Evolutionary conservation across 2,329 filamentous ascomycete genomes (phyloP), one percentile per base, ranked within the genome.

Genomic region (Elsinoe necatrix): DNA sequence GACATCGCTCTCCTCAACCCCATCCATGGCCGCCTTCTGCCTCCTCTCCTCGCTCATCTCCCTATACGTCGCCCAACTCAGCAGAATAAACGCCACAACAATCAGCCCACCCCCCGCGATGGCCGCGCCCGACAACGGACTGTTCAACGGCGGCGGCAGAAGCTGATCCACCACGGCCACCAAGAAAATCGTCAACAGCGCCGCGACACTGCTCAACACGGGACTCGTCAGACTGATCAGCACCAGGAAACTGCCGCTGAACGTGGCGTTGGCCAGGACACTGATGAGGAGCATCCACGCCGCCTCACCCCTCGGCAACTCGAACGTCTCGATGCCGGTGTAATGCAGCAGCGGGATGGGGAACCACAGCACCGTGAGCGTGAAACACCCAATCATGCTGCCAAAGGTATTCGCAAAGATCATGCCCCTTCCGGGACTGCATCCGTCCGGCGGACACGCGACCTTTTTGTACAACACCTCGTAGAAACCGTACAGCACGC

Each of bases 391-490:
- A 61, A 98, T 93, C 67, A 92, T 76, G 61, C 84, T 88, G 55
- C 89, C 93, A 66, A 97, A 93, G 0, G 87, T 86, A 69, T 95
- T 97, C 65, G 93, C 91, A 64, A 98, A 97, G 59, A 97, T 84
- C 78, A 95, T 93, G 64, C 90, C 91, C n/a, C 91, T 83, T n/a
- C 81, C 83, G 0, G 93, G 82, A 42, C 82, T 85, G 55, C 85
- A 87, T 51, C 90, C 91, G 63, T 96, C 91, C 0, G 93, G 93
- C 9, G 93, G 93, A 68, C 93, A 98, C 12, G 92, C 92, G 59
- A 85, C 84, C 59, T 85, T 84, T 77, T 98, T 98, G 75, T 98
- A 98, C 37, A 98, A 72, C 4, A 98, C 93, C 71, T 98, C 93
- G 72, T 98, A 98, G 48, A 98, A 84, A 0, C 93, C 93, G 70